These are phyloP conservation scores for Carex pumila DNA, from an alignment of 176 grass and related monocot genomes.

Conservation along the genomic window DNA sequence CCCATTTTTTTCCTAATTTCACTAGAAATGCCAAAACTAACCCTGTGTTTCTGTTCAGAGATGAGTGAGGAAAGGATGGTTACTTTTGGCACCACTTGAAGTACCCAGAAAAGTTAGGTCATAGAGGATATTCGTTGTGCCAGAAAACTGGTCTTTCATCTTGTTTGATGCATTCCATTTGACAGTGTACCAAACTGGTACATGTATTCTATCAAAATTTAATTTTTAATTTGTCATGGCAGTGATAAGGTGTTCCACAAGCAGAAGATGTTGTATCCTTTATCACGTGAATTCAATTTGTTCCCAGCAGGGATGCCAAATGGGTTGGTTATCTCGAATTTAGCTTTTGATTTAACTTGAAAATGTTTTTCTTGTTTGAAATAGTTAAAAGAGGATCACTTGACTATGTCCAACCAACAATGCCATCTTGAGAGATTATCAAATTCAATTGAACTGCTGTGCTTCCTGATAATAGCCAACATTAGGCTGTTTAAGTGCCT, in stretches of 20 bases:
- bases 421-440: neutral
- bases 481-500: neutral
- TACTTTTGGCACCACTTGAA: neutral
- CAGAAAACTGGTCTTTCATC: neutral
- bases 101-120: neutral
- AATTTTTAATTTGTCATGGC: neutral
- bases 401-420: neutral
- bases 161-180: neutral
- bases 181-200: neutral
- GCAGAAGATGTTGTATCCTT: slow-evolving; percentile 87
- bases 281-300: neutral
- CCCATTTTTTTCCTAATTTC: neutral
- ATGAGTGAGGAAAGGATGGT: neutral
- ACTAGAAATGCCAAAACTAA: neutral
- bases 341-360: neutral
- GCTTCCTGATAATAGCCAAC: neutral
- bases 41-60: neutral
- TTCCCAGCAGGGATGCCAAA: neutral
- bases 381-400: neutral
- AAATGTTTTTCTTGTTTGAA: neutral
- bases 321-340: neutral
- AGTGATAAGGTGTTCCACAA: slow-evolving; percentile 64
- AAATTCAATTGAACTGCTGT: neutral
- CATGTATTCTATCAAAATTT: neutral
- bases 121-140: neutral